A percentile compares a stretch with the other conserved stretches of the same genome.
These are phyloP conservation scores for Penicillium lividum DNA, from an alignment of 495 filamentous ascomycete species.

Conservation along the genomic window DNA sequence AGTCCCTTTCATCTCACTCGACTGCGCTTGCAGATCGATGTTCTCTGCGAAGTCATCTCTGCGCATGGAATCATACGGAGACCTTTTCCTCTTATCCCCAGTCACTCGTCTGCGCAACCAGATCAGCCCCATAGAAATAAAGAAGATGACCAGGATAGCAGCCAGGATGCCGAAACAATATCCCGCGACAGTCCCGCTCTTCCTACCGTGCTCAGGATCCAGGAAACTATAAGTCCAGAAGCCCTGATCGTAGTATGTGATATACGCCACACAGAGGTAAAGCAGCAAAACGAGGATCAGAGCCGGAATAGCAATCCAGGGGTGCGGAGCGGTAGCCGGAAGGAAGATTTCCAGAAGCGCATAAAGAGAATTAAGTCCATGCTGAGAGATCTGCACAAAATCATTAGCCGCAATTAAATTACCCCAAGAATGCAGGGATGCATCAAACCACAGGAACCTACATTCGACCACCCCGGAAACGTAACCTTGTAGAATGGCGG, in stretches of 20 bases:
- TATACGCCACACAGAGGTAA: constrained; percentile 73
- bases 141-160: constrained; percentile 65
- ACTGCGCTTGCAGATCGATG: background rate
- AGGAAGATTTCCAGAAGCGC: constrained; percentile 72
- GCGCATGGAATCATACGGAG: constrained; percentile 20
- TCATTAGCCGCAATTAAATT: background rate
- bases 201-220: constrained; percentile 52
- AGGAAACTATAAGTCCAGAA: constrained; percentile 80
- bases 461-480: constrained; percentile 67
- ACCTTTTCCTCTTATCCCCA: constrained; percentile 29
- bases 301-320: constrained; percentile 35
- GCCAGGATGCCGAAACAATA: constrained; percentile 61
- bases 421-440: constrained; percentile 8
- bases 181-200: constrained; percentile 44
- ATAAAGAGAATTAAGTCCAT: constrained; percentile 70
- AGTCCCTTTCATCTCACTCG: background rate
- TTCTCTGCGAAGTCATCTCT: background rate
- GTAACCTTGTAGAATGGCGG: constrained; percentile 50
- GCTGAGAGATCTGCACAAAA: constrained; percentile 60
- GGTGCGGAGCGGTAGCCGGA: constrained; percentile 58
- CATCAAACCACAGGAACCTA: constrained; percentile 26
- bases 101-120: constrained; percentile 51
- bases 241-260: constrained; percentile 65
- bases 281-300: constrained; percentile 56
- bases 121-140: constrained; percentile 53